phyloP scores from a whole-genome alignment of 2,329 filamentous ascomycete species.

The Aurifilum marmelostoma region DNA sequence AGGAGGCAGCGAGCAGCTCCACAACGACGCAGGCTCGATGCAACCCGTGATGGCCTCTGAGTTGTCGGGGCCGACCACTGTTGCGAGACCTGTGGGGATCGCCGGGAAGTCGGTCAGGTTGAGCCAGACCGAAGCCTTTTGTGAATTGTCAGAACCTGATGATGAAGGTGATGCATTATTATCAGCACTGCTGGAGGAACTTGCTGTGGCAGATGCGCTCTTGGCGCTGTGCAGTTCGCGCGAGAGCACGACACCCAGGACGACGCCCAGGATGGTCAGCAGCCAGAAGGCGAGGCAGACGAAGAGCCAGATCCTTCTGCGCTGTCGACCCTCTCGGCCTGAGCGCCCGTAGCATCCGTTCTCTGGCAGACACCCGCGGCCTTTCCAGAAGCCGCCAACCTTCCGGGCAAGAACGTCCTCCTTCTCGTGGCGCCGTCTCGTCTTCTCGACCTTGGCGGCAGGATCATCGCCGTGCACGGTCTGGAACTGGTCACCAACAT shows the following conservation, averaged over 20 bases:
- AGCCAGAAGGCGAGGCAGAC: slow-evolving; percentile 54
- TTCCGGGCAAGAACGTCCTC: slow-evolving; percentile 64
- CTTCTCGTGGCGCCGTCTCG: slow-evolving; percentile 63
- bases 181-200: slow-evolving; percentile 14
- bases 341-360: slow-evolving; percentile 67
- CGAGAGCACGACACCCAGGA: slow-evolving; percentile 52
- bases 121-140: slow-evolving; percentile 61
- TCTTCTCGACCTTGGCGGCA: slow-evolving; percentile 52
- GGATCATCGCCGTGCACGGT: slow-evolving; percentile 43
- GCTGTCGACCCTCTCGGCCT: slow-evolving; percentile 66
- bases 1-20: slow-evolving; percentile 85
- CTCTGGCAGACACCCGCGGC: slow-evolving; percentile 64
- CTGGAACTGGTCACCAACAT: slow-evolving; percentile 48
- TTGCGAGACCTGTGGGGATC: slow-evolving; percentile 81
- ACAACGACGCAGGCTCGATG: slow-evolving; percentile 72
- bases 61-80: slow-evolving; percentile 74
- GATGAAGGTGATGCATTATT: background rate
- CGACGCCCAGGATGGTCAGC: slow-evolving; percentile 60
- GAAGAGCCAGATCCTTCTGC: slow-evolving; percentile 61
- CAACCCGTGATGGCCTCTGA: slow-evolving; percentile 68
- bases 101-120: slow-evolving; percentile 86
- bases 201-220: slow-evolving; percentile 31
- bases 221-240: slow-evolving; percentile 7
- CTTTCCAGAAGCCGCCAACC: slow-evolving; percentile 65
- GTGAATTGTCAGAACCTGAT: slow-evolving; percentile 12